A percentile compares a stretch with the other conserved stretches of the same genome.
phyloP scores from a whole-genome alignment of 345 rosid species.

The Hibiscus syriacus region DNA sequence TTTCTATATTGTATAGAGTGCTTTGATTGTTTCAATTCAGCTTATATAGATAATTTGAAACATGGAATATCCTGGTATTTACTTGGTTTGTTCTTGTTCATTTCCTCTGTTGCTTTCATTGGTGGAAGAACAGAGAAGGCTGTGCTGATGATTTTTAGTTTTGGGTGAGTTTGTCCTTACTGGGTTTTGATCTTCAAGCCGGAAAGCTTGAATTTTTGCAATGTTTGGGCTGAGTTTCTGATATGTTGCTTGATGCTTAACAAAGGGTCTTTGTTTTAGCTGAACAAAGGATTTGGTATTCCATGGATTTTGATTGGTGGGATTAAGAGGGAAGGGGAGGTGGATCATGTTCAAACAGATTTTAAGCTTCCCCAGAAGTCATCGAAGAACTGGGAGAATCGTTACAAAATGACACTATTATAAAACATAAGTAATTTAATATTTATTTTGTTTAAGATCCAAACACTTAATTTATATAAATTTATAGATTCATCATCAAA shows the following conservation, averaged over 20 bases:
- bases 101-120: background rate
- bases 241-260: slow-evolving; percentile 6
- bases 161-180: slow-evolving; percentile 7
- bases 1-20: slow-evolving; percentile 9
- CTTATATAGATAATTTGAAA: background rate
- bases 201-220: slow-evolving; percentile 21
- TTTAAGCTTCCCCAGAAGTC: slow-evolving; percentile 81
- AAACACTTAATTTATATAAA: too few species aligned
- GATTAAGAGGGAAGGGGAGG: slow-evolving; percentile 4
- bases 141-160: slow-evolving; percentile 15
- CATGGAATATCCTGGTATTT: slow-evolving; percentile 6
- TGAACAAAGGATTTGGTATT: slow-evolving; percentile 8
- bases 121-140: slow-evolving; percentile 10
- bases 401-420: too few species aligned
- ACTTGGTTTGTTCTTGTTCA: background rate
- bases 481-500: too few species aligned
- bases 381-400: slow-evolving; percentile 47
- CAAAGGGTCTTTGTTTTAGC: background rate
- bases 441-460: too few species aligned
- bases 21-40: slow-evolving; percentile 17
- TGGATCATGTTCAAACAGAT: slow-evolving; percentile 67
- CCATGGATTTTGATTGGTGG: background rate
- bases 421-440: too few species aligned
- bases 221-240: background rate
- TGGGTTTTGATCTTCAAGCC: slow-evolving; percentile 15